These are phyloP conservation scores for Colletotrichum lini DNA, from an alignment of 2,329 filamentous ascomycete genomes.

Conservation along the genomic window DNA sequence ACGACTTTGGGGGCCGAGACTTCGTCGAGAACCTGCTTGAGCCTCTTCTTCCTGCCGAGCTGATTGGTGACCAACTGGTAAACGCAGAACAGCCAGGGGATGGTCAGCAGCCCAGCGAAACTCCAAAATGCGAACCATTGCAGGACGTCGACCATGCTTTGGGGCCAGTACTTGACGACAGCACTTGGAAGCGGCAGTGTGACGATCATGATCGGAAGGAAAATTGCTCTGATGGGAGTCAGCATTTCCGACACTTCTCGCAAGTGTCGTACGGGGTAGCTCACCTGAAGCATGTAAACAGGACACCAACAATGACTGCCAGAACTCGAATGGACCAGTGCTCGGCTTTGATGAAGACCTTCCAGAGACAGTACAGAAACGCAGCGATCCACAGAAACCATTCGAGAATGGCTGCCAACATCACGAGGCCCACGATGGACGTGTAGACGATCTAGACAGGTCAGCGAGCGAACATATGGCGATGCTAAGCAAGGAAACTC, in stretches of 20 bases:
- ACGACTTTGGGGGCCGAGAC: constrained; percentile 92
- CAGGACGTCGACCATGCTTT: constrained; percentile 76
- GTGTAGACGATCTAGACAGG: constrained; percentile 83
- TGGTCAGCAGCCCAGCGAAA: constrained; percentile 85
- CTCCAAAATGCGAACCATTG: constrained; percentile 98
- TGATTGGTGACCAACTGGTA: constrained; percentile 92
- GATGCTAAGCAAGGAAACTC: constrained; percentile 39
- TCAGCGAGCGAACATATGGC: constrained; percentile 39
- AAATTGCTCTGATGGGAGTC: constrained; percentile 72
- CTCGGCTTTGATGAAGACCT: constrained; percentile 91
- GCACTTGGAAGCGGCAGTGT: constrained; percentile 86
- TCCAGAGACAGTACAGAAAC: constrained; percentile 90
- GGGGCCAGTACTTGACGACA: constrained; percentile 81
- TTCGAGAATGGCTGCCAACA: constrained; percentile 88
- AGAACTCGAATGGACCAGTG: constrained; percentile 86
- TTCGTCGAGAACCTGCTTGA: constrained; percentile 89
- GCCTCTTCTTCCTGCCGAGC: constrained; percentile 83
- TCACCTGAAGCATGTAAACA: constrained; percentile 64
- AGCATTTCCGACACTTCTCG: constrained; percentile 21
- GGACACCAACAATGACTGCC: constrained; percentile 79
- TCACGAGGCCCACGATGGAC: constrained; percentile 82
- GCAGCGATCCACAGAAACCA: constrained; percentile 97
- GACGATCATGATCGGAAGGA: constrained; percentile 94
- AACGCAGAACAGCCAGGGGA: constrained; percentile 94
- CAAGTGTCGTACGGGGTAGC: neutral